These are phyloP conservation scores for Beauveria asiatica DNA, from an alignment of 2,329 filamentous ascomycete species.

Conservation along the genomic window DNA sequence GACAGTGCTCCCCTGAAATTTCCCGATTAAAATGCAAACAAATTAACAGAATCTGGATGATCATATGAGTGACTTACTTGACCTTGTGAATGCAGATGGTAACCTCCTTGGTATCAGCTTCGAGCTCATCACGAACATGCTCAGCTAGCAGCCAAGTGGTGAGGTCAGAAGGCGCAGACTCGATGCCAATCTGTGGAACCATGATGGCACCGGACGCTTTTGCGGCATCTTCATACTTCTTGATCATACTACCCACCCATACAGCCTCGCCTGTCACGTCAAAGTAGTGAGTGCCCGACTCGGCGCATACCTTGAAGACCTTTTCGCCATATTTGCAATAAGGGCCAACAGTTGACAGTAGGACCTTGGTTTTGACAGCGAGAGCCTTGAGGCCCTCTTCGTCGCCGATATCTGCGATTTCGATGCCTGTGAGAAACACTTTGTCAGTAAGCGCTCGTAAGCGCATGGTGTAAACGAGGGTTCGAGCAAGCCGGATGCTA, in stretches of 20 bases:
- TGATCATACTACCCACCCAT: slow-evolving; percentile 51
- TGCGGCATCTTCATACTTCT: slow-evolving; percentile 46
- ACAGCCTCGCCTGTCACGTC: slow-evolving; percentile 54
- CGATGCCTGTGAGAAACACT: slow-evolving; percentile 33
- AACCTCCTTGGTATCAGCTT: slow-evolving; percentile 43
- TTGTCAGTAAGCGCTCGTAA: background rate
- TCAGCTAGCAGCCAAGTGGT: slow-evolving; percentile 45
- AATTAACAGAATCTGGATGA: no score
- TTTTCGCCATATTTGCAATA: slow-evolving; percentile 48
- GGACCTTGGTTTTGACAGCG: slow-evolving; percentile 45
- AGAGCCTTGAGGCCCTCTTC: slow-evolving; percentile 37
- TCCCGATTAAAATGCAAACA: background rate
- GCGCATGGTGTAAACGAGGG: background rate
- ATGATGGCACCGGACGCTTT: slow-evolving; percentile 47
- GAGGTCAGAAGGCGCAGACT: slow-evolving; percentile 55
- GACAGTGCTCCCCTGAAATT: slow-evolving; percentile 41
- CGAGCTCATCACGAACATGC: slow-evolving; percentile 40
- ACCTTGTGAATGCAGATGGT: slow-evolving; percentile 40
- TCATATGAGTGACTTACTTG: slow-evolving; percentile 21
- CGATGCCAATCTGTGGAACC: slow-evolving; percentile 53
- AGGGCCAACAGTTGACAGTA: slow-evolving; percentile 53
- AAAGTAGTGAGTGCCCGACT: slow-evolving; percentile 55
- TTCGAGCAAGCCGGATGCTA: slow-evolving; percentile 19
- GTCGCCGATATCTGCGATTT: slow-evolving; percentile 40
- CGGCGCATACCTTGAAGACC: slow-evolving; percentile 53